A percentile compares a stretch with the other conserved stretches of the same genome.
Evolutionary conservation across 176 grass and related monocot species (phyloP).

Genomic region (Ananas comosus): DNA sequence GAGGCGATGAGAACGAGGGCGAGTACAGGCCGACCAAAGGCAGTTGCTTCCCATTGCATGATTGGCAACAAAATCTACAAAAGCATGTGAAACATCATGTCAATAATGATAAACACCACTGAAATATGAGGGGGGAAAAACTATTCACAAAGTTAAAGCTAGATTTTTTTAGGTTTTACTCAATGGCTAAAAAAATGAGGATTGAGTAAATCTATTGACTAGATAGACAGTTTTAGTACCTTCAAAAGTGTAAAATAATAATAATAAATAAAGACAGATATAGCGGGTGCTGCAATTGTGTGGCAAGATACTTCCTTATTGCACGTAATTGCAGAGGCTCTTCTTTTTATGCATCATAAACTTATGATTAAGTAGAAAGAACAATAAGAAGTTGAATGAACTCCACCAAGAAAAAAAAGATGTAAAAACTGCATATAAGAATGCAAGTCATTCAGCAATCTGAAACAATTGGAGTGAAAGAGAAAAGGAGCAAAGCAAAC

Average conservation of each 20-base stretch:
- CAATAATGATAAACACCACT: neutral
- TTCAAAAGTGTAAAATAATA: too few relatives aligned
- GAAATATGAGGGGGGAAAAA: neutral
- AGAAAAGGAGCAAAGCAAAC: neutral
- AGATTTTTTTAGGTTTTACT: neutral
- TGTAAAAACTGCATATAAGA: neutral
- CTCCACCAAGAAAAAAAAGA: too few relatives aligned
- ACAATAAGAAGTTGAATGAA: too few relatives aligned
- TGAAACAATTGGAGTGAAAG: neutral
- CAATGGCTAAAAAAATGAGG: neutral
- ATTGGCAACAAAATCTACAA: constrained; percentile 76
- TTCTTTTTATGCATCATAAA: too few relatives aligned
- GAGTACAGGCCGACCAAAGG: constrained; percentile 56
- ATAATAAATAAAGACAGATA: too few relatives aligned
- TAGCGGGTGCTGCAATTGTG: too few relatives aligned
- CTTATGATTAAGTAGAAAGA: too few relatives aligned
- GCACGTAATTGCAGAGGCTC: too few relatives aligned
- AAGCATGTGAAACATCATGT: neutral
- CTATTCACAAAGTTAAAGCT: neutral
- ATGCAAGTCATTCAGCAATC: neutral
- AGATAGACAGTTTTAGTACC: neutral
- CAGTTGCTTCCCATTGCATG: constrained; percentile 84
- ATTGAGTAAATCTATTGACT: neutral
- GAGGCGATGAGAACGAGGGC: constrained; percentile 63
- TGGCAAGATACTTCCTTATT: too few relatives aligned